Evolutionary conservation across 2,329 filamentous ascomycete species (phyloP).

Genomic region (Exophiala oligosperma): DNA sequence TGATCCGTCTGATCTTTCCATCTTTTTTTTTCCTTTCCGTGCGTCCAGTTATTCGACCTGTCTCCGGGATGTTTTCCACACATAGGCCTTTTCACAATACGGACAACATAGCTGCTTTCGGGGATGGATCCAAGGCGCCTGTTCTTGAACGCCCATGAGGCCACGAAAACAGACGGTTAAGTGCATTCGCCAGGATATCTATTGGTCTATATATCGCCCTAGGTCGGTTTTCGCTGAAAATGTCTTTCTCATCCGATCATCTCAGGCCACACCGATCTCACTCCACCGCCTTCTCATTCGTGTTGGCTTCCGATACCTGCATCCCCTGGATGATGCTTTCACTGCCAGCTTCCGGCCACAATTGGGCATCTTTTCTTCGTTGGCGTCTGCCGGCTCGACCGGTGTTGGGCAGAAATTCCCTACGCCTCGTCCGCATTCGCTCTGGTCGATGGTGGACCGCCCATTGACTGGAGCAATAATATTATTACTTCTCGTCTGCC

Average conservation of each 20-base stretch:
- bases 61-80: not conserved
- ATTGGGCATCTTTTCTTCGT: conserved; percentile 3
- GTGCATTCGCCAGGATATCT: not conserved
- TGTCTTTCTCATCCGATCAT: conserved; percentile 1
- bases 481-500: not conserved
- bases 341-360: not conserved
- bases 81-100: not conserved
- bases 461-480: conserved; percentile 12
- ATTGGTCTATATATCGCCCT: not conserved
- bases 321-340: not conserved
- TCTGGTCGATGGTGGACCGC: conserved; percentile 4
- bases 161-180: not conserved
- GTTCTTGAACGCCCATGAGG: not conserved
- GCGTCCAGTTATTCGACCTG: not conserved
- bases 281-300: not conserved
- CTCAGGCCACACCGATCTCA: not conserved
- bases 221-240: not conserved
- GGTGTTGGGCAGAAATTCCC: conserved; percentile 20
- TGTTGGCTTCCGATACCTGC: not conserved
- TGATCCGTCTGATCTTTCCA: not conserved
- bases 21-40: not conserved
- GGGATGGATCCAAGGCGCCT: not conserved
- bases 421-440: conserved; percentile 13
- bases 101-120: not conserved
- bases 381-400: conserved; percentile 12